Percentiles rank a stretch among this genome's conserved stretches.
These are phyloP conservation scores for Fusarium concolor DNA, from an alignment of 2,329 filamentous ascomycete species.

Conservation along the genomic window DNA sequence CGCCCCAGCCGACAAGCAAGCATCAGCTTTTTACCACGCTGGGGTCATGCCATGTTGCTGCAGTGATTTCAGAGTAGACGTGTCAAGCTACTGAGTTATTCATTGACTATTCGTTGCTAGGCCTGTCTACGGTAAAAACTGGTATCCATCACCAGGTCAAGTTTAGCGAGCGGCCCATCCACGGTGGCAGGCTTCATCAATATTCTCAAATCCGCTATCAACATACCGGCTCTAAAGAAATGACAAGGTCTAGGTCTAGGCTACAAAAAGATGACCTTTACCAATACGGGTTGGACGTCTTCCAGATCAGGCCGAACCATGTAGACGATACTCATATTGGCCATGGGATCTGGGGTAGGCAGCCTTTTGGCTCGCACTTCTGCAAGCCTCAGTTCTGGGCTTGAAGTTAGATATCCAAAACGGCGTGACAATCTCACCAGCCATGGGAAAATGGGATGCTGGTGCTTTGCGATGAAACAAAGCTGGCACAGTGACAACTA, in stretches of 20 bases:
- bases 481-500: background rate
- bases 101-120: slow-evolving; percentile 30
- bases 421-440: slow-evolving; percentile 14
- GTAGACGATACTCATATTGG: slow-evolving; percentile 12
- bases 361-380: slow-evolving; percentile 17
- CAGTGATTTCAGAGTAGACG: slow-evolving; percentile 29
- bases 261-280: slow-evolving; percentile 24
- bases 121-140: slow-evolving; percentile 24
- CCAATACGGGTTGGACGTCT: slow-evolving; percentile 20
- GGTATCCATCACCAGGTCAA: slow-evolving; percentile 25
- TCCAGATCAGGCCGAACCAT: slow-evolving; percentile 29
- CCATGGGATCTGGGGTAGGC: slow-evolving; percentile 34
- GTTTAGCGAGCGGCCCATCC: slow-evolving; percentile 30
- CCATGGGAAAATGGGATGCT: background rate
- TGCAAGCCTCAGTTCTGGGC: slow-evolving; percentile 27
- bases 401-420: slow-evolving; percentile 24
- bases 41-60: slow-evolving; percentile 42
- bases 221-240: slow-evolving; percentile 17
- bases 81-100: slow-evolving; percentile 23
- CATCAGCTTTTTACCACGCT: slow-evolving; percentile 14
- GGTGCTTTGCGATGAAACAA: slow-evolving; percentile 7
- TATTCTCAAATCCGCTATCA: slow-evolving; percentile 24
- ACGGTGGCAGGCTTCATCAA: slow-evolving; percentile 13
- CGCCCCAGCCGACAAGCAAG: slow-evolving; percentile 23
- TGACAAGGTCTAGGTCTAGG: slow-evolving; percentile 17